These are phyloP conservation scores for Boletus rufocinnamomeus DNA, from an alignment of 768 basidiomycete species.

Conservation along the genomic window DNA sequence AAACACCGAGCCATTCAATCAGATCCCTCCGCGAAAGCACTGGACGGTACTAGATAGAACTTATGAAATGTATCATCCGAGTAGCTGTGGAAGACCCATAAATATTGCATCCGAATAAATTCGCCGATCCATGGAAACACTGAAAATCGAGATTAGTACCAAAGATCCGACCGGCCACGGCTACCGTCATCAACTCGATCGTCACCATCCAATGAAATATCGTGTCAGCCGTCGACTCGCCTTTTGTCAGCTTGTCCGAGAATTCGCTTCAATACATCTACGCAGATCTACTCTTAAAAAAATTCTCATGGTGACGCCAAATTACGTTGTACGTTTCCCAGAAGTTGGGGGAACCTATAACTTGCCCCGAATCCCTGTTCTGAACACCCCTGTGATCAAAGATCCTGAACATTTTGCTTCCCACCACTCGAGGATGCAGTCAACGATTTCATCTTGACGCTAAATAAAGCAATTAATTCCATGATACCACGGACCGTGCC, in stretches of 20 bases:
- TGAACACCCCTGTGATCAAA: conserved; percentile 65
- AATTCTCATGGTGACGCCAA: background rate
- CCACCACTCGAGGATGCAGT: conserved; percentile 71
- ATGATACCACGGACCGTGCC: background rate
- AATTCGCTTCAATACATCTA: background rate
- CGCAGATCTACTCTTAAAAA: background rate
- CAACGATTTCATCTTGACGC: conserved; percentile 68
- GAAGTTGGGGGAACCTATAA: conserved; percentile 32
- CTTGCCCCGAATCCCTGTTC: conserved; percentile 53
- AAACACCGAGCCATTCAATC: background rate
- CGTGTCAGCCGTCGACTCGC: background rate
- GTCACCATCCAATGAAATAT: background rate
- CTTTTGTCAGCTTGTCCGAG: background rate
- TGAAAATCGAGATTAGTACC: background rate
- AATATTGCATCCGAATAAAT: background rate
- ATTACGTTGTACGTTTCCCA: background rate
- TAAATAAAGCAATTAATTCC: conserved; percentile 21
- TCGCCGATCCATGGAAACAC: background rate
- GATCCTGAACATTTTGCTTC: conserved; percentile 44
- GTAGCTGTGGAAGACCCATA: conserved; percentile 4
- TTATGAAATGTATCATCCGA: conserved; percentile 1
- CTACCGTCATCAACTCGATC: background rate
- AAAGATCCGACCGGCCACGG: background rate
- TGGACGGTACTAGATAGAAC: background rate
- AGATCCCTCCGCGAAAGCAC: background rate